Conservation (phyloP, 345 rosid genomes). For the Arabis alpina region DNA sequence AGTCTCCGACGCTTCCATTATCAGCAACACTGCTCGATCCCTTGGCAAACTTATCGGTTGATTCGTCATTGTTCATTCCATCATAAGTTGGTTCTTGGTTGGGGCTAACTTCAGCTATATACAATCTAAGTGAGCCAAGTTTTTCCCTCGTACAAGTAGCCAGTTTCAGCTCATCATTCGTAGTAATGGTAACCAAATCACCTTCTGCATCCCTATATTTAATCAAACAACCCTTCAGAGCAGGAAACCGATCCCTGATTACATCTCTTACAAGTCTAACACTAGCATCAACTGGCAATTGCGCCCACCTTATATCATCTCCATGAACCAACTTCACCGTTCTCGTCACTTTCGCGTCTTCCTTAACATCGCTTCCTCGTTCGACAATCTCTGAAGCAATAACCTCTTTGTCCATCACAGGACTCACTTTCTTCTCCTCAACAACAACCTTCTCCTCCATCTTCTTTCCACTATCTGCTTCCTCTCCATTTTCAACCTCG, state of each 20-base stretch:
- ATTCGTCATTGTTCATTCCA: constrained; percentile 47
- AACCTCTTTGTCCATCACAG: constrained; percentile 54
- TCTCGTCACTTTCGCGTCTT: constrained; percentile 53
- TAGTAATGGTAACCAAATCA: constrained; percentile 88
- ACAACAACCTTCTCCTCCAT: constrained; percentile 55
- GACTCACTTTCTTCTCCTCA: constrained; percentile 46
- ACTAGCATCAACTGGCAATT: constrained; percentile 64
- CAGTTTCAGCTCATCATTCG: constrained; percentile 73
- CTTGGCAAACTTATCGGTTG: constrained; percentile 37
- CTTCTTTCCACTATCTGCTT: constrained; percentile 24
- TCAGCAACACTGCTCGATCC: constrained; percentile 41
- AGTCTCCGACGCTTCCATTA: constrained; percentile 43
- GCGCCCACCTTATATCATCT: constrained; percentile 95
- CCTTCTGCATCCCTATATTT: constrained; percentile 88
- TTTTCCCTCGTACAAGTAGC: constrained; percentile 58
- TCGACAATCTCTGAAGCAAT: constrained; percentile 44
- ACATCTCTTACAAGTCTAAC: constrained; percentile 75
- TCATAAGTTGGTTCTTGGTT: constrained; percentile 85
- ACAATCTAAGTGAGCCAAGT: constrained; percentile 70
- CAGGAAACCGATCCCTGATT: constrained; percentile 74
- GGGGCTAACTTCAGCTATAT: constrained; percentile 67
- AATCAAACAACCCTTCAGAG: constrained; percentile 70
- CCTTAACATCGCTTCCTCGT: constrained; percentile 52
- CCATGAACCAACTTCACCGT: constrained; percentile 86
- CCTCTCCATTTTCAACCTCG: constrained; percentile 28